Percentiles rank a stretch among this genome's conserved stretches.
phyloP scores from a whole-genome alignment of 1,284 basidiomycete species.

The Filobasidium uniguttulatum region DNA sequence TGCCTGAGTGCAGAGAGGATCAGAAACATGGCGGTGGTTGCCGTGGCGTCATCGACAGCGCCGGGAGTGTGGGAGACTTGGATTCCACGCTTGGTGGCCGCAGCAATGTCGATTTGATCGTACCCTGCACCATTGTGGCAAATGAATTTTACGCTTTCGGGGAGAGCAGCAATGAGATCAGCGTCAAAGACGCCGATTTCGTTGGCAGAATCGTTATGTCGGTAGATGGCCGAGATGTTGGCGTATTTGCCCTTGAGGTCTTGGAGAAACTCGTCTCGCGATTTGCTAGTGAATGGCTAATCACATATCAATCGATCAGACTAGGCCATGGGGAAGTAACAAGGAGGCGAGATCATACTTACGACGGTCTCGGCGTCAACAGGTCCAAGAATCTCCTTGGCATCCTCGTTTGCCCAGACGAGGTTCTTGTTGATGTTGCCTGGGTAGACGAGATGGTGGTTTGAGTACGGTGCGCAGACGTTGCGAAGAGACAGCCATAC shows the following conservation, averaged over 20 bases:
- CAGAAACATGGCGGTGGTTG: constrained; percentile 74
- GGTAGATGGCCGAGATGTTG: constrained; percentile 62
- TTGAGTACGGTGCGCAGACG: neutral
- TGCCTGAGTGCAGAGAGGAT: constrained; percentile 70
- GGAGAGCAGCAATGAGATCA: constrained; percentile 56
- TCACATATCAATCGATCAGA: neutral
- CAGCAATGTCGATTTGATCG: constrained; percentile 65
- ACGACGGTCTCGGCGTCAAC: neutral
- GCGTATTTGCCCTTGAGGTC: constrained; percentile 59
- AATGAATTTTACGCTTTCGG: constrained; percentile 62
- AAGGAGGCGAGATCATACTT: no score
- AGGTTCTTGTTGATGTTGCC: constrained; percentile 3
- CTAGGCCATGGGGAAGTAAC: neutral
- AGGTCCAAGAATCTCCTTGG: neutral
- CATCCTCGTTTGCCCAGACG: constrained; percentile 2
- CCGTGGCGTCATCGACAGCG: constrained; percentile 82
- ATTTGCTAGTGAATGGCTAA: constrained; percentile 44
- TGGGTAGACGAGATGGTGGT: neutral
- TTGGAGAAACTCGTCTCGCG: constrained; percentile 54
- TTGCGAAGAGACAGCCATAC: neutral
- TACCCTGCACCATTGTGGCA: constrained; percentile 89
- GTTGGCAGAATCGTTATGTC: constrained; percentile 53
- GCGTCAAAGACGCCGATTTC: constrained; percentile 64
- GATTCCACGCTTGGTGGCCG: constrained; percentile 62
- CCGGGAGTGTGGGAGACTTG: constrained; percentile 78